Percentiles rank a stretch among this genome's conserved stretches.
Conservation (phyloP, 2,329 filamentous ascomycete genomes). For the Claviceps purpurea region DNA sequence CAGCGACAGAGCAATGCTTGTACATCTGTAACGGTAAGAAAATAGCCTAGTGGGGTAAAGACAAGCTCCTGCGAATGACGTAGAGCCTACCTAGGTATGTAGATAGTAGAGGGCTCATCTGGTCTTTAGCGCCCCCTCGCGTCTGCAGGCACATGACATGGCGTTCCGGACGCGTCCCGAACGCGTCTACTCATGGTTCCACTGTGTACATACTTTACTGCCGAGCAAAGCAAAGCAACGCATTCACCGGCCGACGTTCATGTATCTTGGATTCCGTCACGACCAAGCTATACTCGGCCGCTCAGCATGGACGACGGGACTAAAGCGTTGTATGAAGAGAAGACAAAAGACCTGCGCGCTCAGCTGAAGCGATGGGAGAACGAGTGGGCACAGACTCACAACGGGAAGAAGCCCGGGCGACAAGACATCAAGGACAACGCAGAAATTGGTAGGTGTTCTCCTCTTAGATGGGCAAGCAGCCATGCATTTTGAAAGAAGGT, state of each 20-base stretch:
- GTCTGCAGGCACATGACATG: no score
- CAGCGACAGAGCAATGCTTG: no score
- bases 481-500: background rate
- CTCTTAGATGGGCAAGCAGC: background rate
- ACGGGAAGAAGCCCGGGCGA: constrained; percentile 54
- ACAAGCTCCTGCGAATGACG: no score
- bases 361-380: constrained; percentile 66
- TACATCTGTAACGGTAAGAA: no score
- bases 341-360: constrained; percentile 43
- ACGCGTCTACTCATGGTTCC: background rate
- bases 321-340: constrained; percentile 32
- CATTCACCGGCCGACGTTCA: background rate
- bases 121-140: no score
- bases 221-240: background rate
- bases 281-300: background rate
- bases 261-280: background rate
- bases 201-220: background rate
- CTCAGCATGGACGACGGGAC: constrained; percentile 32
- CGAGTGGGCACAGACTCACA: constrained; percentile 47
- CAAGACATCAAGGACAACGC: constrained; percentile 65
- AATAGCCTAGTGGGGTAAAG: no score
- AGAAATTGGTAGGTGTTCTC: constrained; percentile 45
- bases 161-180: background rate
- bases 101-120: no score
- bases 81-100: no score